A percentile compares a stretch with the other conserved stretches of the same genome.
Conservation (phyloP, 495 filamentous ascomycete species). For the Penicillium manginii region DNA sequence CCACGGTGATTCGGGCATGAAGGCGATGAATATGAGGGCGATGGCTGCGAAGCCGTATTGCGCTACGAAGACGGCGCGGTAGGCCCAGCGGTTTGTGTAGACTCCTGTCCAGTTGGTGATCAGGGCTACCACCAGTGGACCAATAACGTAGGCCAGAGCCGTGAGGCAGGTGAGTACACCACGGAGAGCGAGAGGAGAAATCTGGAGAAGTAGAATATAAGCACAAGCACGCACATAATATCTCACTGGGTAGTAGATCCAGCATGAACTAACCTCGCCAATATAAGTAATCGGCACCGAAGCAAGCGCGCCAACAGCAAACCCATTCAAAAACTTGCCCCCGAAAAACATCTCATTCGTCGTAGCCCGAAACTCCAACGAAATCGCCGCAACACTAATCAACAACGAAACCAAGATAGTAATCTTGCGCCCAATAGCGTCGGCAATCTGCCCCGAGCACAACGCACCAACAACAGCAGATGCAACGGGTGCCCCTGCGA, state of each 20-base stretch:
- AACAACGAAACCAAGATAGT: conserved; percentile 20
- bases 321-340: conserved; percentile 39
- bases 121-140: conserved; percentile 31
- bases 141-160: conserved; percentile 32
- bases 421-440: conserved; percentile 18
- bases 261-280: conserved; percentile 32
- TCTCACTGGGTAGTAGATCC: too few relatives aligned
- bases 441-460: conserved; percentile 24
- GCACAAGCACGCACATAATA: neutral
- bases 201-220: conserved; percentile 7
- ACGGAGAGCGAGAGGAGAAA: conserved; percentile 32
- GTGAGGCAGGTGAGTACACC: conserved; percentile 28
- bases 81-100: conserved; percentile 34
- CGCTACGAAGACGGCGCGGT: conserved; percentile 32
- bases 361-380: conserved; percentile 31
- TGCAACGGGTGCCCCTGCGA: conserved; percentile 26
- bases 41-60: conserved; percentile 33
- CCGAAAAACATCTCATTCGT: conserved; percentile 36
- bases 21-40: conserved; percentile 13
- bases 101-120: conserved; percentile 29
- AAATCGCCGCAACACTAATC: conserved; percentile 29
- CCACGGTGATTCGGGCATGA: conserved; percentile 31
- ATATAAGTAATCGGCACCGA: conserved; percentile 32
- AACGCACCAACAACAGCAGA: conserved; percentile 22
- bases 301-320: conserved; percentile 28